Conservation (phyloP, 768 basidiomycete species). For the Tulasnella sp. region DNA sequence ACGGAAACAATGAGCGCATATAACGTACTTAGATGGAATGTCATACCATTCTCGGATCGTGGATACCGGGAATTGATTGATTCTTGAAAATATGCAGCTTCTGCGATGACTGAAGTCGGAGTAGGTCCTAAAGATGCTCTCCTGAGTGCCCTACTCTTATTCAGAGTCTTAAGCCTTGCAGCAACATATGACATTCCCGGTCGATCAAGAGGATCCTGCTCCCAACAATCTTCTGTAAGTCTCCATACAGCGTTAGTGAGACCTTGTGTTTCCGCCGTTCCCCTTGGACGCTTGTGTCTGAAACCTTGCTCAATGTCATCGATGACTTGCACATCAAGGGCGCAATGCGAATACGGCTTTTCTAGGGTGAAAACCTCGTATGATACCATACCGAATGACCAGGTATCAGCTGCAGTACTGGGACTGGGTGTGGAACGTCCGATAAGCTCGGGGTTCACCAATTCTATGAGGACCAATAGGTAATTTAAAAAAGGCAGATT, state of each 20-base stretch:
- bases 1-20: no score
- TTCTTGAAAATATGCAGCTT: no score
- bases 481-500: background rate
- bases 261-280: slow-evolving; percentile 21
- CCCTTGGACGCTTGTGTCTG: slow-evolving; percentile 30
- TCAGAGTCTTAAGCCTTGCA: slow-evolving; percentile 4
- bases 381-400: slow-evolving; percentile 39
- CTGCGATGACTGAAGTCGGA: no score
- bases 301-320: slow-evolving; percentile 28
- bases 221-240: slow-evolving; percentile 35
- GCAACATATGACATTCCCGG: slow-evolving; percentile 26
- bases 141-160: no score
- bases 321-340: slow-evolving; percentile 28
- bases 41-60: no score
- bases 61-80: no score
- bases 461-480: slow-evolving; percentile 27
- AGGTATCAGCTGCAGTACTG: slow-evolving; percentile 32
- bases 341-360: slow-evolving; percentile 28
- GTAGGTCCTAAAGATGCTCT: no score
- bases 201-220: slow-evolving; percentile 28
- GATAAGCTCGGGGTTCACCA: slow-evolving; percentile 23
- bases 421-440: slow-evolving; percentile 19
- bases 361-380: slow-evolving; percentile 36
- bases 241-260: slow-evolving; percentile 33
- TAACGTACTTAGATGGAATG: no score